Conservation (phyloP, 805 yeast species). For the Teunomyces atbi region DNA sequence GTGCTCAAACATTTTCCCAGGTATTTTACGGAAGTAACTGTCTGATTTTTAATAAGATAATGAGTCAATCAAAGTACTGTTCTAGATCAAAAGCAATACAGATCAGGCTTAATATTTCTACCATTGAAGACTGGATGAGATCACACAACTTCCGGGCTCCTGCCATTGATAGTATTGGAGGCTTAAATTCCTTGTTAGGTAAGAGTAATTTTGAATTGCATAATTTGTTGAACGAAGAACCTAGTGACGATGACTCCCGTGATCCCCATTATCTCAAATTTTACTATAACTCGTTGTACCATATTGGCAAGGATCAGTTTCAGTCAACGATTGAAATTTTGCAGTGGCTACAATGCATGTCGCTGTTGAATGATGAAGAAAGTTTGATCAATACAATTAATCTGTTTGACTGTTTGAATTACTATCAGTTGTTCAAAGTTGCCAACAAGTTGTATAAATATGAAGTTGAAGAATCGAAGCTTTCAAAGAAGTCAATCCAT, state of each 20-base stretch:
- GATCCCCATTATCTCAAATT: conserved; percentile 53
- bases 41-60: conserved; percentile 67
- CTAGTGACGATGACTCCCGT: conserved; percentile 17
- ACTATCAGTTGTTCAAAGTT: conserved; percentile 66
- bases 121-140: conserved; percentile 92
- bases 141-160: conserved; percentile 52
- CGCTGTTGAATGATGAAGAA: conserved; percentile 66
- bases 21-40: conserved; percentile 77
- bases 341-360: conserved; percentile 88
- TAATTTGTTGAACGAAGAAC: conserved; percentile 24
- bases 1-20: conserved; percentile 73
- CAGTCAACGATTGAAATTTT: conserved; percentile 74
- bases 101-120: conserved; percentile 79
- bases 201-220: conserved; percentile 12
- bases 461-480: conserved; percentile 74
- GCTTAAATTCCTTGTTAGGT: conserved; percentile 20
- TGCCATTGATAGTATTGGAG: conserved; percentile 33
- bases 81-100: conserved; percentile 87
- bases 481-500: conserved; percentile 42
- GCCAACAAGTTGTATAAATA: conserved; percentile 71
- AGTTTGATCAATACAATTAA: conserved; percentile 53
- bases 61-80: conserved; percentile 65
- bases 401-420: conserved; percentile 58
- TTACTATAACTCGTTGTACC: conserved; percentile 62
- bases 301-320: conserved; percentile 64